Conservation (phyloP, 768 basidiomycete genomes). For the Xerocomus potaroensis region DNA sequence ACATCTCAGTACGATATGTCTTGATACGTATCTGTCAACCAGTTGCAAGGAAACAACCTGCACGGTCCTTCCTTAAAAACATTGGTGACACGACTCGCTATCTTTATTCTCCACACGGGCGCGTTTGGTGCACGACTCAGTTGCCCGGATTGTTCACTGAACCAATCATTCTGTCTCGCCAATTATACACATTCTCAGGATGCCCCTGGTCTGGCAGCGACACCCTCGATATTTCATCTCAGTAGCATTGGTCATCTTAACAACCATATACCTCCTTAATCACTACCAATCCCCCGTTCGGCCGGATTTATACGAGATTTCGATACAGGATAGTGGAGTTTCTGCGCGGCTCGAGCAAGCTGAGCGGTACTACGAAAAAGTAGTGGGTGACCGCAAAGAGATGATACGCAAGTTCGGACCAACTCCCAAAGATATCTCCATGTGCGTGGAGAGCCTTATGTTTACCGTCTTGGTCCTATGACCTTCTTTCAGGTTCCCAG, state of each 20-base stretch:
- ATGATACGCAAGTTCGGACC: conserved; percentile 56
- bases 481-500: conserved; percentile 43
- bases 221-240: conserved; percentile 52
- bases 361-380: conserved; percentile 43
- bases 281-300: conserved; percentile 30
- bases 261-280: conserved; percentile 46
- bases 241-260: conserved; percentile 38
- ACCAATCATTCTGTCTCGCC: conserved; percentile 3
- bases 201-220: conserved; percentile 35
- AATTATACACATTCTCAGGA: conserved; percentile 10
- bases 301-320: conserved; percentile 19
- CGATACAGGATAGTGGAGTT: conserved; percentile 34
- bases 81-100: conserved; percentile 13
- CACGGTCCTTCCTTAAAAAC: not conserved
- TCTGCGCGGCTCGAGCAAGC: conserved; percentile 39
- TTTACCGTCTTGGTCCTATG: conserved; percentile 2
- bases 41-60: conserved; percentile 3
- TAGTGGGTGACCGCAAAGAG: conserved; percentile 38
- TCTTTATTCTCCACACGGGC: conserved; percentile 10
- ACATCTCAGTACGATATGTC: not conserved
- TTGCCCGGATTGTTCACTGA: conserved; percentile 4
- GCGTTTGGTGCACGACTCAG: conserved; percentile 6
- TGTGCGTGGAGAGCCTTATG: conserved; percentile 25
- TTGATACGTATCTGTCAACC: not conserved
- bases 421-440: conserved; percentile 40